Percentiles rank a stretch among this genome's conserved stretches.
These are phyloP conservation scores for Cynanchum wilfordii DNA, from an alignment of 257 asterid genomes.

Conservation along the genomic window DNA sequence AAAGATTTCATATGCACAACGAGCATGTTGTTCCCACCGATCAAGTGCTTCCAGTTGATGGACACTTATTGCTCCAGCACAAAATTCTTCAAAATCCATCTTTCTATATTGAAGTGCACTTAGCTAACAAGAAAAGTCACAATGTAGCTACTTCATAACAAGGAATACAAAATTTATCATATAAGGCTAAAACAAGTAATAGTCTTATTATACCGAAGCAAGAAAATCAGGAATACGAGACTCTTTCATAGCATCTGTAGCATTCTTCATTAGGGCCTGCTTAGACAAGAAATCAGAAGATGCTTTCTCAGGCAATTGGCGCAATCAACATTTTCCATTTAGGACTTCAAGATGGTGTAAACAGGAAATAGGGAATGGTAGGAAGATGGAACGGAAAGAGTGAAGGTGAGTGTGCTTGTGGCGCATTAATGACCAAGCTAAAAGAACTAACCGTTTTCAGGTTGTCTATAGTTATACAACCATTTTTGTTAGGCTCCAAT, in stretches of 20 bases:
- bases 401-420: not conserved
- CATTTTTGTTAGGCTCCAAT: conserved; percentile 68
- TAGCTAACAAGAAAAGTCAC: conserved; percentile 36
- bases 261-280: conserved; percentile 49
- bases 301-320: not conserved
- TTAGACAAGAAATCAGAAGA: conserved; percentile 10
- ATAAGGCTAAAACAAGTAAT: not conserved
- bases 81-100: conserved; percentile 67
- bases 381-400: not conserved
- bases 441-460: conserved; percentile 51
- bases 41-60: conserved; percentile 56
- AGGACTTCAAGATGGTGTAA: not conserved
- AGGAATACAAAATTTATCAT: not conserved
- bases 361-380: not conserved
- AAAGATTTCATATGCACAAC: conserved; percentile 55
- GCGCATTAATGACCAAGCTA: not conserved
- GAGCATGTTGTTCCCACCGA: conserved; percentile 60
- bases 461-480: conserved; percentile 59
- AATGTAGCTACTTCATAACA: not conserved
- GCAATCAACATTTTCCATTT: too few relatives aligned
- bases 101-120: conserved; percentile 67
- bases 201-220: conserved; percentile 39
- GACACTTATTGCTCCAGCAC: conserved; percentile 63
- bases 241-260: conserved; percentile 49
- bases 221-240: conserved; percentile 48